Evolutionary conservation across 768 basidiomycete species (phyloP).

Genomic region (Strobilomyces confusus): DNA sequence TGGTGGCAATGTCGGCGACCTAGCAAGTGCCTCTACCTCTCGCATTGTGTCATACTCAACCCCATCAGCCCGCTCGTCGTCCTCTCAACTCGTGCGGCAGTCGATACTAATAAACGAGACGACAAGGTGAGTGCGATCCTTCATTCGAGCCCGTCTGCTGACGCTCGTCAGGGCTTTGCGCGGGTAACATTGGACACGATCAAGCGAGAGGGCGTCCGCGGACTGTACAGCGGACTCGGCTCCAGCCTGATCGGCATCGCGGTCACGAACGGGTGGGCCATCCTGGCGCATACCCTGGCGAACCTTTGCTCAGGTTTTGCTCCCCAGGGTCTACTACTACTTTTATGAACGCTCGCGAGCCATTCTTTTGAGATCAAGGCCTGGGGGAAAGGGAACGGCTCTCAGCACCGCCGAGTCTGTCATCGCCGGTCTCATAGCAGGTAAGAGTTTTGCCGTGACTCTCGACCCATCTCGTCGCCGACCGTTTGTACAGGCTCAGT

Average conservation of each 20-base stretch:
- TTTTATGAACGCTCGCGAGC: slow-evolving; percentile 76
- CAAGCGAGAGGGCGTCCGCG: slow-evolving; percentile 77
- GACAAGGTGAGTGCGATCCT: slow-evolving; percentile 51
- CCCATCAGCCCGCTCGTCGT: slow-evolving; percentile 77
- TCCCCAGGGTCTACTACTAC: slow-evolving; percentile 81
- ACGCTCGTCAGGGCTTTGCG: slow-evolving; percentile 48
- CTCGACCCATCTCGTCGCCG: not conserved
- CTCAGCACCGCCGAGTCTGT: slow-evolving; percentile 88
- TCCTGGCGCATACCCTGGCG: slow-evolving; percentile 6
- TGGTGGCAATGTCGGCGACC: slow-evolving; percentile 85
- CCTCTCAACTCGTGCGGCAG: slow-evolving; percentile 89
- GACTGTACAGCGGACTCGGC: slow-evolving; percentile 82
- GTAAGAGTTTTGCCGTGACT: slow-evolving; percentile 33
- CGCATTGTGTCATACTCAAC: not conserved
- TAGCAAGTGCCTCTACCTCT: slow-evolving; percentile 50
- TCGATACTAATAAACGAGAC: slow-evolving; percentile 70
- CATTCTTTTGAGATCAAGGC: slow-evolving; percentile 49
- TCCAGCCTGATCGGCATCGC: slow-evolving; percentile 89
- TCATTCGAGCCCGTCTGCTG: not conserved
- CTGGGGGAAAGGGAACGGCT: slow-evolving; percentile 50
- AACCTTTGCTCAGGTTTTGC: not conserved
- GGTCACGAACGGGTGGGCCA: slow-evolving; percentile 79
- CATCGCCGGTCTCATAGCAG: slow-evolving; percentile 82
- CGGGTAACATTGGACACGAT: slow-evolving; percentile 71
- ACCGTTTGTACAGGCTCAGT: slow-evolving; percentile 58